Evolutionary conservation across 176 grass and related monocot genomes (phyloP), one percentile per base, ranked within the genome.

Genomic region (Puya raimondii): DNA sequence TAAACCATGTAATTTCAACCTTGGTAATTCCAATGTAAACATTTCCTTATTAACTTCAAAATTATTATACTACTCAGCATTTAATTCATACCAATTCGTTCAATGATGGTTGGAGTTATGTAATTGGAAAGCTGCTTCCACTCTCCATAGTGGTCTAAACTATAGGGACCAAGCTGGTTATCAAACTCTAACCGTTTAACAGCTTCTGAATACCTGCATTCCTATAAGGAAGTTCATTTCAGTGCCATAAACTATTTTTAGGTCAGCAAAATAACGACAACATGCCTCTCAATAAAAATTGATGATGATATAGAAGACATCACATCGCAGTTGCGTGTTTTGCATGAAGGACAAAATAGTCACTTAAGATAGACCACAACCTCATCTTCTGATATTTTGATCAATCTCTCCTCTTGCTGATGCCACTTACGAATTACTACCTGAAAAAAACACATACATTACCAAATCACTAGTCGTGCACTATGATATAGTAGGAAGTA

Each of bases 111-210:
- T 20, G 54, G 76, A 47, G 92, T 82, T 48, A 96, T 65, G 70
- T 87, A 89, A 77, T 48, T 87, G 67, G 92, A 92, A 81, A 92
- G 83, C 65, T 87, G 88, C 29, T 82, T 89, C 92, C 92, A 96
- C 26, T 83, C 86, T 54, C 70, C 83, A 82, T 82, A 81, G 15
- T 69, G 69, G 51, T 87, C 76, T 74, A 91, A 91, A 83, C 70
- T 80, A 59, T 96, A 91, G 53, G 86, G 86, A 33, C 92, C 92
- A 76, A 96, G 81, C 10, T 91, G 79, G 67, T 74, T 64, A 74
- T 96, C 86, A 74, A 91, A 96, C 69, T 91, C 92, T 1, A 96
- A 82, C 49, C 20, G 51, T 63, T 74, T 89, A 71, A 87, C 92
- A 29, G 83, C 85, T 85, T 96, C 92, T 69, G 86, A 79, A 70